Conservation (phyloP, 257 asterid species). For the Nicotiana tomentosiformis region DNA sequence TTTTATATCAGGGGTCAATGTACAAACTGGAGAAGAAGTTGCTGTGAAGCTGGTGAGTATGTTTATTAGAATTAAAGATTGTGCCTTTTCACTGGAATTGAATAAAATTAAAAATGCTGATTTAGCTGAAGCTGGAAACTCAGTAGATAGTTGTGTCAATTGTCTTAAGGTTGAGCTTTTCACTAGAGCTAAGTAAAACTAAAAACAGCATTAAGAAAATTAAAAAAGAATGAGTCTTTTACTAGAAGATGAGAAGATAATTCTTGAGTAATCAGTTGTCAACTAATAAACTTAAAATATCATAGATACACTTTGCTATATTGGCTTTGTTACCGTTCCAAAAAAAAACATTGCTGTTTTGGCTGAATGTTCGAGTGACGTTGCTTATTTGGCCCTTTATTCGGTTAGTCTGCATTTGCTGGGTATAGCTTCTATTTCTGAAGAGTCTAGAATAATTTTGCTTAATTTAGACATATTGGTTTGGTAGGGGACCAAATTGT, state of each 20-base stretch:
- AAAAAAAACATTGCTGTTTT: background rate
- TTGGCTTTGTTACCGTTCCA: no score
- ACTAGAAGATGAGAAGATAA: background rate
- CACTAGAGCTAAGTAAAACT: background rate
- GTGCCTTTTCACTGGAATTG: background rate
- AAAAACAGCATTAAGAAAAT: background rate
- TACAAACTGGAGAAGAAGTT: conserved; percentile 84
- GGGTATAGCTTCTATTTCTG: background rate
- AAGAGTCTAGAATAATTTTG: background rate
- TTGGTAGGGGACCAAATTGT: background rate
- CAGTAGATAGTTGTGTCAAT: background rate
- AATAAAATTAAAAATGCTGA: background rate
- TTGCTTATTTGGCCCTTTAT: background rate
- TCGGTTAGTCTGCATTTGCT: background rate
- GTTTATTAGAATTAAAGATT: background rate
- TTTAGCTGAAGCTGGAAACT: background rate
- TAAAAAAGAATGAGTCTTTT: background rate
- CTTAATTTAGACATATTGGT: background rate
- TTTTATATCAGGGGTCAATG: conserved; percentile 51
- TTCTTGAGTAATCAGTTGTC: background rate
- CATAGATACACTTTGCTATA: no score
- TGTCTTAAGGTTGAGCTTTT: background rate
- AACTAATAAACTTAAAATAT: background rate
- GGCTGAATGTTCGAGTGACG: background rate
- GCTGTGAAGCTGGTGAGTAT: conserved; percentile 82